Percentiles rank a stretch among this genome's conserved stretches.
phyloP scores from a whole-genome alignment of 2,329 filamentous ascomycete genomes.

The Penicillium sp. region DNA sequence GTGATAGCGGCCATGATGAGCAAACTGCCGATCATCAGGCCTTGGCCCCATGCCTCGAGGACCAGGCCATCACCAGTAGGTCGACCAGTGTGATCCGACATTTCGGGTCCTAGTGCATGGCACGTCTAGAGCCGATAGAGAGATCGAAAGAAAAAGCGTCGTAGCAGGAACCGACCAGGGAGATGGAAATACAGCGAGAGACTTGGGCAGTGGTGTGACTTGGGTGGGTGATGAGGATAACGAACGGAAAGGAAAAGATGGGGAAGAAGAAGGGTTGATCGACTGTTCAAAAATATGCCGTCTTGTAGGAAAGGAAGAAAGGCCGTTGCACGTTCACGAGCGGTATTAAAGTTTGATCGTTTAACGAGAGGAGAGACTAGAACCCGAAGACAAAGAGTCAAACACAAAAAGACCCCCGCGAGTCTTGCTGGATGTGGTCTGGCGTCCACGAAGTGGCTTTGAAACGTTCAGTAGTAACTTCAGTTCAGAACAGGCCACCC shows the following conservation, averaged over 20 bases:
- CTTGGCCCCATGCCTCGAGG: constrained; percentile 52
- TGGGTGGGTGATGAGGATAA: neutral
- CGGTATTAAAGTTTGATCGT: neutral
- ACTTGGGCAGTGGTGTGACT: neutral
- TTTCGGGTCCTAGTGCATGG: constrained; percentile 1
- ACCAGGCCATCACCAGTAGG: constrained; percentile 34
- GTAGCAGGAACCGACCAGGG: neutral
- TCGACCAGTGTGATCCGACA: constrained; percentile 7
- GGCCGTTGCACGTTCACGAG: neutral
- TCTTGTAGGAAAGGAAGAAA: neutral
- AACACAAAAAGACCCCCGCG: too few species aligned
- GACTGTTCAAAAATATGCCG: neutral
- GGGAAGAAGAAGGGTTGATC: neutral
- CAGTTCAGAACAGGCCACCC: neutral
- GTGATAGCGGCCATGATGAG: constrained; percentile 54
- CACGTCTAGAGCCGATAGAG: neutral
- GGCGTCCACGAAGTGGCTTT: neutral
- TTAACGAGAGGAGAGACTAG: neutral
- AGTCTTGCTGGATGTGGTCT: neutral
- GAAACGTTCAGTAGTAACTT: too few species aligned
- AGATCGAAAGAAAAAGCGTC: neutral
- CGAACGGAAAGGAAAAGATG: neutral
- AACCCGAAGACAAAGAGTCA: neutral
- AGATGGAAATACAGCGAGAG: neutral
- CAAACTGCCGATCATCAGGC: constrained; percentile 52